phyloP scores from a whole-genome alignment of 352 stramenopile species.

The Blastocystis sp. region DNA sequence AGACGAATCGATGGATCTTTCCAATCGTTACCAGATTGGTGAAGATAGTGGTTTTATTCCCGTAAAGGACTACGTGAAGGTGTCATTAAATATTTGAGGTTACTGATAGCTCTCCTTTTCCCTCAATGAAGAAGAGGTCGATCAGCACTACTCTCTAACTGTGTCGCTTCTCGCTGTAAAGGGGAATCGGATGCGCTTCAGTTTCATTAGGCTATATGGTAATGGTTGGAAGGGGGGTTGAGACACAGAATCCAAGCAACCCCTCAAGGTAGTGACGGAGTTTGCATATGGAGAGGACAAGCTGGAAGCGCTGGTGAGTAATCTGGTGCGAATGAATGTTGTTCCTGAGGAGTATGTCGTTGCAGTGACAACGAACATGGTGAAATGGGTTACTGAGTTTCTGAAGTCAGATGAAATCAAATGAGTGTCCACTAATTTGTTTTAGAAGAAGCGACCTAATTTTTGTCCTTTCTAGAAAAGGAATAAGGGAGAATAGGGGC shows the following conservation, averaged over 20 bases:
- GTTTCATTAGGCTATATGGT: neutral
- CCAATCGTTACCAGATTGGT: neutral
- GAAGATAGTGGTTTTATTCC: neutral
- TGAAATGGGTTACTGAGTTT: neutral
- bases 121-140: neutral
- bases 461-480: too few relatives aligned
- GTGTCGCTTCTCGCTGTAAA: neutral
- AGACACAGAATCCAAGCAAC: neutral
- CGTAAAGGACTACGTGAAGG: neutral
- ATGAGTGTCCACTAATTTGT: too few relatives aligned
- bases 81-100: neutral
- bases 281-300: neutral
- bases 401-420: too few relatives aligned
- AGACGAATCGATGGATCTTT: neutral
- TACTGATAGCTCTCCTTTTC: neutral
- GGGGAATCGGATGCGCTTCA: neutral
- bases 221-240: neutral
- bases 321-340: neutral
- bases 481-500: too few relatives aligned
- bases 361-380: neutral
- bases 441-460: too few relatives aligned
- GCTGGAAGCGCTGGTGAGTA: slow-evolving; percentile 2
- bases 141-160: neutral
- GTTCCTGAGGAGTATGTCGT: neutral
- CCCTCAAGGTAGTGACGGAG: neutral